Base-by-base conservation (phyloP, 805 yeast species). In the Lipomyces mesembrius region DNA sequence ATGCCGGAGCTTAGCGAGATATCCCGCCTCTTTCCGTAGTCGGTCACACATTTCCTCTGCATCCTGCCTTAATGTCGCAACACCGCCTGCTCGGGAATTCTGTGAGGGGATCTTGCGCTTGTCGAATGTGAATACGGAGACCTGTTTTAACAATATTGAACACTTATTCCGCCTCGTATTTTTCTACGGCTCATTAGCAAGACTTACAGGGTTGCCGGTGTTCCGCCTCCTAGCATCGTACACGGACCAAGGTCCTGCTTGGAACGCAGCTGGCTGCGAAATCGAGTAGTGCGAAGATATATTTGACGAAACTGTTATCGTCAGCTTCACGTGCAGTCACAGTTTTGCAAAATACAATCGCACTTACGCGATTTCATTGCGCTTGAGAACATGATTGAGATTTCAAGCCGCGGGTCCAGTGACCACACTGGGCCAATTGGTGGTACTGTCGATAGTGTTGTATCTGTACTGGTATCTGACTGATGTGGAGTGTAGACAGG, bases 61-160 rank as follows among this genome's bases (percentile, higher is more conserved):
- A 1, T 85, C 74, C 29, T 83, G 76, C 37, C 83, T 78, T 56
- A 82, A 83, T 66, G 84, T 86, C 29, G 84, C 83, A 27, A 83
- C 74, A 2, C 85, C 76, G 6, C 88, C 87, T 51, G 86, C 79
- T 64, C 85, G 79, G 14, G 79, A 70, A 32, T 92, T 76, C 63
- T 80, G 79, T 6, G 83, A 76, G 71, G 90, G 93, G 70, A 90
- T 86, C 63, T 85, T 87, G 74, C 87, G 85, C 79, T 92, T 93
- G 76, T 90, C 97, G 74, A 92, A 90, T 37, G 90, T 87, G 79
- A 95, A 92, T 11, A 94, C 96, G 2, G 97, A 90, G 1, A 87
- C 96, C 65, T 81, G 78, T 8, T 22, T 22, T 73, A 11, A 74
- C 29, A 34, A 12, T 37, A 56, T 25, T 20, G 22, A 53, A 9